Evolutionary conservation across 352 stramenopile genomes (phyloP).

Genomic region (Pythium diclinum): DNA sequence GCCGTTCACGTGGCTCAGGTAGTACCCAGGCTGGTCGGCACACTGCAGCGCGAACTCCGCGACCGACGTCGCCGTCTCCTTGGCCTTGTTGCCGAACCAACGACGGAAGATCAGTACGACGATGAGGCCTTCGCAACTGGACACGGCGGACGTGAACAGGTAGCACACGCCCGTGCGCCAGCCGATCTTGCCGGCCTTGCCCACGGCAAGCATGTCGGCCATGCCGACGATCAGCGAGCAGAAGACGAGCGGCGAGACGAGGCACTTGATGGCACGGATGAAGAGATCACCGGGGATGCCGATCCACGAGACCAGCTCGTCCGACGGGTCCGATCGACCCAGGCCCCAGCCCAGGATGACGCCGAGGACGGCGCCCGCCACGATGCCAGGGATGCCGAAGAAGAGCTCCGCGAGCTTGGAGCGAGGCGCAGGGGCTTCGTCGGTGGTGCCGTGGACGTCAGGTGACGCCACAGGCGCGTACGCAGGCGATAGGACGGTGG

Average conservation of each 20-base stretch:
- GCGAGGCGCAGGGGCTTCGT: not conserved
- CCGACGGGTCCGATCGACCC: slow-evolving; percentile 7
- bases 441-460: not conserved
- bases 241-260: slow-evolving; percentile 7
- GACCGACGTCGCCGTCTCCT: not conserved
- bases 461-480: slow-evolving; percentile 1
- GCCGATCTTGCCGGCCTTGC: slow-evolving; percentile 31
- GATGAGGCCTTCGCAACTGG: slow-evolving; percentile 15
- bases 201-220: slow-evolving; percentile 32
- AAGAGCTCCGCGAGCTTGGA: slow-evolving; percentile 19
- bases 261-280: slow-evolving; percentile 31
- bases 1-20: slow-evolving; percentile 17
- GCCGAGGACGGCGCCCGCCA: slow-evolving; percentile 21
- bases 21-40: slow-evolving; percentile 11
- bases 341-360: slow-evolving; percentile 16
- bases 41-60: slow-evolving; percentile 20
- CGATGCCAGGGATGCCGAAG: slow-evolving; percentile 24
- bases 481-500: not conserved
- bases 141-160: slow-evolving; percentile 19
- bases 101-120: slow-evolving; percentile 21
- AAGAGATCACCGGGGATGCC: slow-evolving; percentile 39
- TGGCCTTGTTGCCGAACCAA: slow-evolving; percentile 20
- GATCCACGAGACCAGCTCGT: slow-evolving; percentile 32
- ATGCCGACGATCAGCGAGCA: slow-evolving; percentile 17
- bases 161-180: slow-evolving; percentile 31